A percentile compares a stretch with the other conserved stretches of the same genome.
Conservation (phyloP, 2,329 filamentous ascomycete genomes). For the Hymenoscyphus fructigenus region DNA sequence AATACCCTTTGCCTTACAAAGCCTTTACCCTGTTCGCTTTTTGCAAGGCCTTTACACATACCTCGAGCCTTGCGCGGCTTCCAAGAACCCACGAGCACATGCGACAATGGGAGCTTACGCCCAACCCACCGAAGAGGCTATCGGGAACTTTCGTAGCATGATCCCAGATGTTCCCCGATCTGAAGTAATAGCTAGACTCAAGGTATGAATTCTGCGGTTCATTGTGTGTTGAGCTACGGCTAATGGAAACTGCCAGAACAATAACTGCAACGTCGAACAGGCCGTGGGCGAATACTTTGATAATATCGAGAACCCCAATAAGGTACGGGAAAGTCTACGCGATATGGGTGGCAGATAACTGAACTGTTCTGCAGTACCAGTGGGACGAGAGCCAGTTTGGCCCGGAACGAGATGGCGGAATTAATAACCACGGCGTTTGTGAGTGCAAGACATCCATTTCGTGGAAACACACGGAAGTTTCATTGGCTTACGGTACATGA, state of each 20-base stretch:
- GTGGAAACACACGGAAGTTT: background rate
- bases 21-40: background rate
- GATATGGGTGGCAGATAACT: background rate
- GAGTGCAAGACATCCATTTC: constrained; percentile 24
- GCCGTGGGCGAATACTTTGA: constrained; percentile 53
- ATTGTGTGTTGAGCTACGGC: constrained; percentile 9
- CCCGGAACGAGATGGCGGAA: constrained; percentile 52
- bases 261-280: constrained; percentile 47
- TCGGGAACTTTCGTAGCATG: constrained; percentile 23
- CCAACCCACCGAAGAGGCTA: constrained; percentile 29
- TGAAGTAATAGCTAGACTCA: constrained; percentile 31
- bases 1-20: background rate
- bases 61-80: constrained; percentile 5
- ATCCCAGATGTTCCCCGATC: constrained; percentile 20
- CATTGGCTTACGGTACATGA: constrained; percentile 13
- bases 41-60: background rate
- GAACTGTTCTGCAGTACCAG: constrained; percentile 41
- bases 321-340: constrained; percentile 36
- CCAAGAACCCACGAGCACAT: constrained; percentile 11
- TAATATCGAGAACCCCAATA: constrained; percentile 35
- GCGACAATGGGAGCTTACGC: constrained; percentile 25
- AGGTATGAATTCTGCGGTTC: constrained; percentile 18
- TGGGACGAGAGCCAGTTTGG: constrained; percentile 58
- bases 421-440: constrained; percentile 47
- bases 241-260: constrained; percentile 37